Percentiles rank a stretch among this genome's conserved stretches.
Evolutionary conservation across 148 eudicot genomes (phyloP).

Genomic region (Vaccinium corymbosum): DNA sequence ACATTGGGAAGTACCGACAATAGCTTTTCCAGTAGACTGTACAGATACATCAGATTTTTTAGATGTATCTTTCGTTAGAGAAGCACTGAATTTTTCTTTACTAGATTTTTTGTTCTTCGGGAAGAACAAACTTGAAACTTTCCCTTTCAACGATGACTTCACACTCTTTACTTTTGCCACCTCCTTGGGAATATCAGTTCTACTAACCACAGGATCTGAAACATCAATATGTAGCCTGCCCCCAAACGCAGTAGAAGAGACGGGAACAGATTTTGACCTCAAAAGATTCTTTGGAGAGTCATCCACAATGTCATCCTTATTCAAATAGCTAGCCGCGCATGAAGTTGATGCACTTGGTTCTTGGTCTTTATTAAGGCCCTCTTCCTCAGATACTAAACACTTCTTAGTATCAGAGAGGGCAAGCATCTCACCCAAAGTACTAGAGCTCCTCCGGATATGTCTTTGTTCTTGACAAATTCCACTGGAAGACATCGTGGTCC

Average conservation of each 20-base stretch:
- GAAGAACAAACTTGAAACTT: conserved; percentile 81
- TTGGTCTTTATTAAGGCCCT: conserved; percentile 28
- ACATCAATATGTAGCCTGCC: conserved; percentile 32
- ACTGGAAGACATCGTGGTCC: conserved; percentile 83
- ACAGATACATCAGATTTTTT: conserved; percentile 25
- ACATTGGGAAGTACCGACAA: conserved; percentile 20
- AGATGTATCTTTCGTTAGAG: conserved; percentile 33
- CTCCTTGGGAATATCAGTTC: conserved; percentile 39
- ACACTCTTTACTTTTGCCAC: conserved; percentile 34
- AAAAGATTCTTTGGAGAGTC: conserved; percentile 51
- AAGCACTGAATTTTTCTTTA: conserved; percentile 43
- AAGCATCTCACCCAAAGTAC: conserved; percentile 97
- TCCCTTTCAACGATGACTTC: conserved; percentile 70
- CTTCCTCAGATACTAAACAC: conserved; percentile 39
- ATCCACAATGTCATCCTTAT: conserved; percentile 30
- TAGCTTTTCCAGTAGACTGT: conserved; percentile 26
- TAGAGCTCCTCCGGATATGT: conserved; percentile 61
- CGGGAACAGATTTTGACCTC: conserved; percentile 91
- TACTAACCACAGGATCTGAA: conserved; percentile 33
- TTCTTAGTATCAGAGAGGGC: conserved; percentile 81
- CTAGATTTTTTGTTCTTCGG: conserved; percentile 56
- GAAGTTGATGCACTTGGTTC: conserved; percentile 55
- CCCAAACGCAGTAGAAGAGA: conserved; percentile 46
- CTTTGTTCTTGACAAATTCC: conserved; percentile 53
- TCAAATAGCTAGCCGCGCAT: conserved; percentile 31